Percentiles rank a stretch among this genome's conserved stretches.
Evolutionary conservation across 1,284 basidiomycete species (phyloP).

Genomic region (Marasmius fiardii): DNA sequence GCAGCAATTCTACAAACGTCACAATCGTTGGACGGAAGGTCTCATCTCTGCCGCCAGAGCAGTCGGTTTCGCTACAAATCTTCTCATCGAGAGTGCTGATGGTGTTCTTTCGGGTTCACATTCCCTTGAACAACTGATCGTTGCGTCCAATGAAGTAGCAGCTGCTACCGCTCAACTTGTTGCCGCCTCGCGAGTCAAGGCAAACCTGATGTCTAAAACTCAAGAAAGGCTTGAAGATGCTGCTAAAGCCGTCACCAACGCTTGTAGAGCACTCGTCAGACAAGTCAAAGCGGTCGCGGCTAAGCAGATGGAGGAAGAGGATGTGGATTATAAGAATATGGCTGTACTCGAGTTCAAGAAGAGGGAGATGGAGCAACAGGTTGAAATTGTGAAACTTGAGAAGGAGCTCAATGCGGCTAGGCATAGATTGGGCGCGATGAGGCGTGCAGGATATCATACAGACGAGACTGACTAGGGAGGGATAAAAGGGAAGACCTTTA

Average conservation of each 20-base stretch:
- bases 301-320: constrained; percentile 76
- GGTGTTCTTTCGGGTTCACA: constrained; percentile 96
- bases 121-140: constrained; percentile 97
- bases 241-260: constrained; percentile 97
- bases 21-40: constrained; percentile 99
- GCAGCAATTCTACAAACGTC: constrained; percentile 99
- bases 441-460: constrained; percentile 86
- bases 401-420: constrained; percentile 91
- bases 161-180: constrained; percentile 97
- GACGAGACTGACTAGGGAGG: constrained; percentile 62
- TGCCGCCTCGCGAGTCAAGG: constrained; percentile 97
- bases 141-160: constrained; percentile 97
- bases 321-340: constrained; percentile 91
- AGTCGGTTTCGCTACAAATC: constrained; percentile 95
- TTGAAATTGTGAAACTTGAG: constrained; percentile 95
- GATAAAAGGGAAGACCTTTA: too few species aligned
- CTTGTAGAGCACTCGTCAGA: constrained; percentile 95
- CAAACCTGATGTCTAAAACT: constrained; percentile 97
- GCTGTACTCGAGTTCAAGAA: constrained; percentile 95
- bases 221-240: constrained; percentile 96
- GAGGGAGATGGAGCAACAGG: constrained; percentile 98
- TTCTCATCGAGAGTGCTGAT: constrained; percentile 97
- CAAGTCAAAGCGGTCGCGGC: constrained; percentile 96
- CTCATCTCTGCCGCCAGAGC: constrained; percentile 97
- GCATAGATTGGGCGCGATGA: constrained; percentile 84